A percentile compares a stretch with the other conserved stretches of the same genome.
These are phyloP conservation scores for Mallotus repandus DNA, from an alignment of 441 rosid species.

Conservation along the genomic window DNA sequence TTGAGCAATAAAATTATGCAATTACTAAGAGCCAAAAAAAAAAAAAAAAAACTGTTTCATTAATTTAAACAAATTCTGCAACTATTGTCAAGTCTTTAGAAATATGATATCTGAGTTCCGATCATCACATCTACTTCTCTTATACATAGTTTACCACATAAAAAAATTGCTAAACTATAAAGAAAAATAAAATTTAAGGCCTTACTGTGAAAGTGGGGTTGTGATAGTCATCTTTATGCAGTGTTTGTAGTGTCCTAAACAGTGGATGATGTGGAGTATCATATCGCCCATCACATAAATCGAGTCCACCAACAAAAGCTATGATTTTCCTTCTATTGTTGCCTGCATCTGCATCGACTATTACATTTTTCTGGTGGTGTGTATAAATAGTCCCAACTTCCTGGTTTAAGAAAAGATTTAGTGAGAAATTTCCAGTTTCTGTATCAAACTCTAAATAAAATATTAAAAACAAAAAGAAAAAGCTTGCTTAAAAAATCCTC, in stretches of 20 bases:
- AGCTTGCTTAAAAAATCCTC: background rate
- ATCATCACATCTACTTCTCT: background rate
- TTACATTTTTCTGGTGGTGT: conserved; percentile 95
- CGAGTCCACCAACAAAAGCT: conserved; percentile 98
- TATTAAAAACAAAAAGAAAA: background rate
- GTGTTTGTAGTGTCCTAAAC: conserved; percentile 67
- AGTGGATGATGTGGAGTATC: conserved; percentile 87
- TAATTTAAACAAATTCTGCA: background rate
- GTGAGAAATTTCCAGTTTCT: conserved; percentile 5
- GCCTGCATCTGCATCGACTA: conserved; percentile 94
- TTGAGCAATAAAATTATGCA: conserved; percentile 17
- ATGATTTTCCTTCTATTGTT: conserved; percentile 67
- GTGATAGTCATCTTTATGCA: conserved; percentile 85
- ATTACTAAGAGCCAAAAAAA: conserved; percentile 8
- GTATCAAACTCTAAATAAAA: background rate
- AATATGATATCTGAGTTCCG: background rate
- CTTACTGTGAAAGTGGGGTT: conserved; percentile 88
- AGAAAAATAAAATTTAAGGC: conserved; percentile 20
- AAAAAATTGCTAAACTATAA: conserved; percentile 14
- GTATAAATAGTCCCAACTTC: conserved; percentile 95
- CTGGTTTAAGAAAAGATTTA: conserved; percentile 36
- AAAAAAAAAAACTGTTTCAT: conserved; percentile 15
- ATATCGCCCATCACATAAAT: conserved; percentile 94
- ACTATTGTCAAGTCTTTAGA: background rate
- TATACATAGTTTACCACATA: background rate